phyloP scores from a whole-genome alignment of 2,329 filamentous ascomycete species.

The Colletotrichum camelliae region DNA sequence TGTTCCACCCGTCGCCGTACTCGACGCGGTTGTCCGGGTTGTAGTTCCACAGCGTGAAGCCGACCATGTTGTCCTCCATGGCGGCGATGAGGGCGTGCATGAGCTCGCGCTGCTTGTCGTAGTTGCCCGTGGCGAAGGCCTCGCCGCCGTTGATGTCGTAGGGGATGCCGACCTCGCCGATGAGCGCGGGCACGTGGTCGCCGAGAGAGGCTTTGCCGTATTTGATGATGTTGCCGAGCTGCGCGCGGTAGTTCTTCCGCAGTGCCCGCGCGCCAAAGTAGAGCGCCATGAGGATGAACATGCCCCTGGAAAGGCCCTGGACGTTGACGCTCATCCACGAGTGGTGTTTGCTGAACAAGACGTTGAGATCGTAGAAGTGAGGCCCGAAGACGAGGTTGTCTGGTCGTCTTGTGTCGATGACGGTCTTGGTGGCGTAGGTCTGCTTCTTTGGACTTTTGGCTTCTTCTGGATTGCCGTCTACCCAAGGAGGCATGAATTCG shows the following conservation, averaged over 20 bases:
- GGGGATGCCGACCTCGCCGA: constrained; percentile 46
- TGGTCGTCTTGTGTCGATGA: constrained; percentile 31
- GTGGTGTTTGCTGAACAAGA: constrained; percentile 41
- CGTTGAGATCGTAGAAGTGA: constrained; percentile 49
- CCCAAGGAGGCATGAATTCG: constrained; percentile 45
- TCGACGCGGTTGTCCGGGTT: constrained; percentile 42
- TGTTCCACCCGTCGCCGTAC: constrained; percentile 48
- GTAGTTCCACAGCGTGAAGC: constrained; percentile 46
- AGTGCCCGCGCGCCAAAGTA: constrained; percentile 43
- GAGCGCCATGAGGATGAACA: constrained; percentile 44
- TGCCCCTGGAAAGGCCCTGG: constrained; percentile 43
- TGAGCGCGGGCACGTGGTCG: constrained; percentile 36
- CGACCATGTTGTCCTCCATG: constrained; percentile 44
- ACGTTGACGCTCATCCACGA: constrained; percentile 43
- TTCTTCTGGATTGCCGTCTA: constrained; percentile 10
- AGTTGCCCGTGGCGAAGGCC: constrained; percentile 41
- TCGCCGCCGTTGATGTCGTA: constrained; percentile 43
- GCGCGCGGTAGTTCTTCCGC: constrained; percentile 41
- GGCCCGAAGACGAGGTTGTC: constrained; percentile 44
- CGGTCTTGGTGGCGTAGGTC: constrained; percentile 31
- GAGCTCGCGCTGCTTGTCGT: constrained; percentile 42
- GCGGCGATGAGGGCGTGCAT: constrained; percentile 43
- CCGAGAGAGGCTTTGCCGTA: constrained; percentile 37
- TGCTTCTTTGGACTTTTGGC: constrained; percentile 6
- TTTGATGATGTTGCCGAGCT: constrained; percentile 39